Evolutionary conservation across 1,284 basidiomycete species (phyloP), one percentile per base, ranked within the genome.

Genomic region (Jaminaea rosea): DNA sequence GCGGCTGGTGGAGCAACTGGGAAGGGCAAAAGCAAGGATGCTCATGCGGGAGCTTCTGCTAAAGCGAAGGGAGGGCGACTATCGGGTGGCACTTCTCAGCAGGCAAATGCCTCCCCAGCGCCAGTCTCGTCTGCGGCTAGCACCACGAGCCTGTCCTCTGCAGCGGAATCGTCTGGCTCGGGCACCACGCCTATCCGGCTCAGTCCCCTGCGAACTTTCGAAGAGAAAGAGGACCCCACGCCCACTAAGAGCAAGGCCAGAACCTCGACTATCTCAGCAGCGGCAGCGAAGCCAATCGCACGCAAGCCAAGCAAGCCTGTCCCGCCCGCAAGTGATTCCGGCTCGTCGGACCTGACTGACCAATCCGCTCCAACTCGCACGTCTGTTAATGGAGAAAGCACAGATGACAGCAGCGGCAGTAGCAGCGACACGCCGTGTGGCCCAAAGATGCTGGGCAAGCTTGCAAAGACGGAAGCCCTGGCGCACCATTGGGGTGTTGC

Each of bases 361-460:
- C 46, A 27, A 13, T 47, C 46, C 21, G n/a, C 24, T 10, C 21
- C 11, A 37, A 26, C 32, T 19, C 21, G 32, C 1, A 21, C 17
- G 4, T 31, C 13, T 6, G 10, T 23, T 10, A 19, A 21, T 19
- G 23, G 21, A 48, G 32, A 26, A 28, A 10, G 17, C 3, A 1
- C 28, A 4, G 24, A 15, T 2, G 8, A 17, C 21, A 26, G 9
- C 24, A n/a, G n/a, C 13, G 26, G 26, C 26, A 28, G 26, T 26
- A 37, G 28, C 24, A 15, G 47, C 26, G 47, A 41, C 7, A 7
- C 6, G 27, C 64, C 62, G 9, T 48, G 56, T 13, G 69, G 65
- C 5, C 71, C 71, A 13, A 65, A 67, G 55, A 72, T 72, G 60
- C 58, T 73, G 2, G 71, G 71, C 26, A 69, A 70, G 44, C 58